These are phyloP conservation scores for Cladorrhinum sp. DNA, from an alignment of 2,329 filamentous ascomycete species.

Conservation along the genomic window DNA sequence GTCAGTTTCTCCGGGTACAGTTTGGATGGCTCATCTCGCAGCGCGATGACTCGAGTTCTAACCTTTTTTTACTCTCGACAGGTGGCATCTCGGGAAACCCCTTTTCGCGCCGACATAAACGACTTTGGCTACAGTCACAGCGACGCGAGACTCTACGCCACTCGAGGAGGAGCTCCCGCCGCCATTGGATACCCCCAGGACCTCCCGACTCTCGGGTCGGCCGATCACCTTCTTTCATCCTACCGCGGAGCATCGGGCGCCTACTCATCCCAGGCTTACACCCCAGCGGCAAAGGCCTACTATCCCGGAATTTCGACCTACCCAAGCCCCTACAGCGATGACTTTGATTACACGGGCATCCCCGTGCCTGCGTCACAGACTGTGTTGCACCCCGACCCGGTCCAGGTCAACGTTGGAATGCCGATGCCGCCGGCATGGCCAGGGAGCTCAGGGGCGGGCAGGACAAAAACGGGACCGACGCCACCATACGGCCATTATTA, in stretches of 20 bases:
- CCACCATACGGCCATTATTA: slow-evolving; percentile 31
- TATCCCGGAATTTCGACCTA: slow-evolving; percentile 27
- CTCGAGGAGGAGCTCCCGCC: slow-evolving; percentile 13
- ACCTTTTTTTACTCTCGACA: slow-evolving; percentile 22
- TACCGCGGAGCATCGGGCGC: slow-evolving; percentile 32
- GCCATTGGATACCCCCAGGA: slow-evolving; percentile 28
- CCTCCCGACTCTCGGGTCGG: slow-evolving; percentile 30
- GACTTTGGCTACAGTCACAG: slow-evolving; percentile 38
- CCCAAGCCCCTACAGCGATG: slow-evolving; percentile 16
- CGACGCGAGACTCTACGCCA: slow-evolving; percentile 32
- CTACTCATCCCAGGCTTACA: slow-evolving; percentile 29
- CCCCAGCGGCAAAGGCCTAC: slow-evolving; percentile 30
- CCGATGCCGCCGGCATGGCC: slow-evolving; percentile 29
- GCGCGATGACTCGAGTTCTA: background rate
- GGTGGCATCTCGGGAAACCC: slow-evolving; percentile 40
- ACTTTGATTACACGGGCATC: slow-evolving; percentile 36
- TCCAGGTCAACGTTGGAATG: slow-evolving; percentile 25
- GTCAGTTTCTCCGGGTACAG: slow-evolving; percentile 75
- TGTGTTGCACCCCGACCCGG: slow-evolving; percentile 35
- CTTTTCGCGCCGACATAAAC: slow-evolving; percentile 31
- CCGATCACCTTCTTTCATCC: slow-evolving; percentile 33
- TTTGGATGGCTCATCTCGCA: background rate
- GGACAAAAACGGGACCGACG: slow-evolving; percentile 16
- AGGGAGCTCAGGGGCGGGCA: slow-evolving; percentile 27
- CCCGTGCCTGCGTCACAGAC: slow-evolving; percentile 33